Evolutionary conservation across 2,329 filamentous ascomycete genomes (phyloP), one percentile per base, ranked within the genome.

Genomic region (Cyphellophora europaea): DNA sequence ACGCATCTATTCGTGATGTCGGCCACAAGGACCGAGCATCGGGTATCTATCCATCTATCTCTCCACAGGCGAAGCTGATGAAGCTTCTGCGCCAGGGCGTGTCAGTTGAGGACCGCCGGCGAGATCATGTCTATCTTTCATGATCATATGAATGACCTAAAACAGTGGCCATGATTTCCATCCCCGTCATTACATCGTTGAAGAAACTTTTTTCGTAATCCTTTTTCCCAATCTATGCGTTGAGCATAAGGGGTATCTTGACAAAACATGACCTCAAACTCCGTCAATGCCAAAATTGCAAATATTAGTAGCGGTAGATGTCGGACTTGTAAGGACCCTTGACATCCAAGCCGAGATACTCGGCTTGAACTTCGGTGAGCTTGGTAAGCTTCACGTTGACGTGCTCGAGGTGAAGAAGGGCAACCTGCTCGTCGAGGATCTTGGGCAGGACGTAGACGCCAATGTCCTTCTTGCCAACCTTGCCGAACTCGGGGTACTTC

Each of bases 341-440:
- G 47, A 77, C 59, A 42, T 79, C 74, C 51, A 98, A 74, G 54
- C 86, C 78, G 59, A 96, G 82, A 74, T 98, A 98, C 59, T 96
- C 91, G 52, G 86, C 82, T 76, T 98, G 91, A 53, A 82, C 82
- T 42, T 72, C 57, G 59, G 78, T 85, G 61, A 98, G 79, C 65
- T 78, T 80, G 63, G 81, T 84, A 57, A 98, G 78, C 77, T 96
- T 87, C 57, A 76, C 91, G 69, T 94, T 93, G 74, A 86, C 82
- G 74, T 96, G 91, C 49, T 71, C 77, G 52, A 95, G 72, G 72
- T 98, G 91, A 51, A 95, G 83, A 59, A 81, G 77, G 60, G 91
- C 91, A 58, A 98, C 91, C 71, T 95, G 87, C 79, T 98, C 91
- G 57, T 98, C 91, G 49, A 98, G 80, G 58, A 94, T 87, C 87